Percentiles rank a stretch among this genome's conserved stretches.
Evolutionary conservation across 306 rosid species (phyloP).

Genomic region (Corylus americana): DNA sequence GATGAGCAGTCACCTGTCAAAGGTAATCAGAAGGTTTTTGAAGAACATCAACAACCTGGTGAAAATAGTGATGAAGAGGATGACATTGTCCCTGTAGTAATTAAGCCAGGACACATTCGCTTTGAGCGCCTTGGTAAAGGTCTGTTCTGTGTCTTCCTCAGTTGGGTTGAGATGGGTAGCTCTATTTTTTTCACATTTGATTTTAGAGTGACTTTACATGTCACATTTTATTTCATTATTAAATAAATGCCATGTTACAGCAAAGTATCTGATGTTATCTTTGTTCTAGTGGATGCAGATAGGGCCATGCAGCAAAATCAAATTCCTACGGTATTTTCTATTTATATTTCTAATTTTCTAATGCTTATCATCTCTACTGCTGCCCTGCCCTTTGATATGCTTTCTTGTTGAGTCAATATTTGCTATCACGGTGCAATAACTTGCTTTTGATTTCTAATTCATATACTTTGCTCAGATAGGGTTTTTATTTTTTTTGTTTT

Average conservation of each 20-base stretch:
- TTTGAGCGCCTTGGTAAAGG: constrained; percentile 71
- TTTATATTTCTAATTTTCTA: constrained; percentile 4
- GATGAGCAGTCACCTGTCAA: constrained; percentile 40
- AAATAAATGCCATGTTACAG: neutral
- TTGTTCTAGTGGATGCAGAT: constrained; percentile 52
- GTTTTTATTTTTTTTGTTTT: neutral
- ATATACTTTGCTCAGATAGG: neutral
- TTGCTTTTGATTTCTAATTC: neutral
- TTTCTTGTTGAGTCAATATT: constrained; percentile 10
- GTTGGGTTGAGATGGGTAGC: constrained; percentile 5
- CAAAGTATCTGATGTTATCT: constrained; percentile 32
- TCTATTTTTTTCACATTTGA: neutral
- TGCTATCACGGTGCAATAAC: neutral
- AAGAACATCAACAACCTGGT: constrained; percentile 40
- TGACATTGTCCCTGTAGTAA: constrained; percentile 70
- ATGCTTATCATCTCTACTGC: constrained; percentile 9
- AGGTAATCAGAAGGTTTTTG: constrained; percentile 30
- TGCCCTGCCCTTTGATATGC: neutral
- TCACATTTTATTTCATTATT: neutral
- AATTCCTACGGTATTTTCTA: constrained; percentile 51
- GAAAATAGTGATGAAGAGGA: constrained; percentile 60
- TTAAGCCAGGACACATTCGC: constrained; percentile 96
- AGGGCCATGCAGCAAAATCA: constrained; percentile 44
- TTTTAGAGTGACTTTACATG: neutral
- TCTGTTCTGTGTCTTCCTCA: constrained; percentile 13